Percentiles rank a stretch among this genome's conserved stretches.
These are phyloP conservation scores for Phytophthora aleatoria DNA, from an alignment of 352 stramenopile genomes.

Conservation along the genomic window DNA sequence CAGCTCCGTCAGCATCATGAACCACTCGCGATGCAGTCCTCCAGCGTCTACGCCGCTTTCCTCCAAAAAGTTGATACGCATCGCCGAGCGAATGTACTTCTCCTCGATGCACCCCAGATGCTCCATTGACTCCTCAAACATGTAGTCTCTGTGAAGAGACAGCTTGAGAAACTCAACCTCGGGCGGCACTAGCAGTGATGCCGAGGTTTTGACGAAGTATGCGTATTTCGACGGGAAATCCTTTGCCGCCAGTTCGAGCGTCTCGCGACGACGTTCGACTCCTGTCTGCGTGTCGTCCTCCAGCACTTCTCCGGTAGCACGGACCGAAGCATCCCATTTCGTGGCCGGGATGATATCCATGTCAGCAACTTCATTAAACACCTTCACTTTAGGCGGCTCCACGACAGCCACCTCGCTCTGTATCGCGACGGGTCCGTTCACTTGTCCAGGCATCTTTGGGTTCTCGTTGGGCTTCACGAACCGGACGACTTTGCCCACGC, in stretches of 20 bases:
- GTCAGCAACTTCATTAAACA: constrained; percentile 36
- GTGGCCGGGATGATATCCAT: constrained; percentile 48
- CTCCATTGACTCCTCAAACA: constrained; percentile 75
- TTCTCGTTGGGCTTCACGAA: constrained; percentile 36
- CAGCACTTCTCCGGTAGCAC: constrained; percentile 39
- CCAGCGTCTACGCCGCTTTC: constrained; percentile 87
- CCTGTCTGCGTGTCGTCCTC: constrained; percentile 30
- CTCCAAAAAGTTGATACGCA: constrained; percentile 81
- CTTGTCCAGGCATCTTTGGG: constrained; percentile 36
- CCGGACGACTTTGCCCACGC: constrained; percentile 36
- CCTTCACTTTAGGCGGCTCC: constrained; percentile 32
- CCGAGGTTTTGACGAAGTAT: constrained; percentile 47
- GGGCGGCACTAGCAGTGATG: constrained; percentile 42
- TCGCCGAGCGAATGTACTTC: constrained; percentile 57
- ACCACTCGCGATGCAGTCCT: constrained; percentile 90
- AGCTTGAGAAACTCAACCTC: constrained; percentile 56
- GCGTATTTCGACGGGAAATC: constrained; percentile 62
- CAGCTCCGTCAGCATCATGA: constrained; percentile 74
- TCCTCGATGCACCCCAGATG: constrained; percentile 58
- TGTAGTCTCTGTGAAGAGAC: constrained; percentile 50
- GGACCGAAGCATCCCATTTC: constrained; percentile 37
- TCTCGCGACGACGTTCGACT: constrained; percentile 41
- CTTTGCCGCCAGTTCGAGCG: constrained; percentile 33
- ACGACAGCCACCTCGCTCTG: constrained; percentile 42
- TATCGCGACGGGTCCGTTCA: constrained; percentile 18